Conservation (phyloP, 345 rosid genomes). For the Cardamine chenopodiifolia region DNA sequence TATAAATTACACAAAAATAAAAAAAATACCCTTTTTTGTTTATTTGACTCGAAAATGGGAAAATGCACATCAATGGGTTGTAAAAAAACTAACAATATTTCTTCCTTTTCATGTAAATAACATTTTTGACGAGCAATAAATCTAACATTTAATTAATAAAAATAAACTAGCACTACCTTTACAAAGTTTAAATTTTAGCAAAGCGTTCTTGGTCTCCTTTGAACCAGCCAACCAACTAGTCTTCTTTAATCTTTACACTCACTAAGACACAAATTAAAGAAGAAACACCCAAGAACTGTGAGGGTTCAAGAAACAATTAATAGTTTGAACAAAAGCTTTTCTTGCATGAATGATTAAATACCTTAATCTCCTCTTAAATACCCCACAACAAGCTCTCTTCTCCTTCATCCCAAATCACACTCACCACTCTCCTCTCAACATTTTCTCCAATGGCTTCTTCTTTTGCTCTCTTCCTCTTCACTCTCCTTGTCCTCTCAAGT, state of each 20-base stretch:
- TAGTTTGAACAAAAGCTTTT: constrained; percentile 33
- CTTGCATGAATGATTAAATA: constrained; percentile 39
- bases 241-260: constrained; percentile 22
- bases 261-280: constrained; percentile 14
- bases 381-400: constrained; percentile 17
- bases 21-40: no score
- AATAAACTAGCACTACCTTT: background rate
- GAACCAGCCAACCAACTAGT: constrained; percentile 33
- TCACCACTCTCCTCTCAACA: constrained; percentile 20
- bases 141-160: background rate
- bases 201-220: constrained; percentile 31
- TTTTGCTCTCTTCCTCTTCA: constrained; percentile 29
- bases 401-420: constrained; percentile 6
- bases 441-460: constrained; percentile 29
- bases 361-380: constrained; percentile 15
- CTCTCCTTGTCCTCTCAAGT: constrained; percentile 38
- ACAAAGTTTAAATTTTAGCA: background rate
- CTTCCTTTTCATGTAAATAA: background rate
- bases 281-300: constrained; percentile 36
- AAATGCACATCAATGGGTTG: no score
- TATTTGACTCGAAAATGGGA: no score
- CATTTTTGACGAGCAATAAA: background rate
- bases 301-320: constrained; percentile 28
- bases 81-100: no score
- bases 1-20: no score